Conservation (phyloP, 1,284 basidiomycete species). For the Taiwanofungus camphoratus region DNA sequence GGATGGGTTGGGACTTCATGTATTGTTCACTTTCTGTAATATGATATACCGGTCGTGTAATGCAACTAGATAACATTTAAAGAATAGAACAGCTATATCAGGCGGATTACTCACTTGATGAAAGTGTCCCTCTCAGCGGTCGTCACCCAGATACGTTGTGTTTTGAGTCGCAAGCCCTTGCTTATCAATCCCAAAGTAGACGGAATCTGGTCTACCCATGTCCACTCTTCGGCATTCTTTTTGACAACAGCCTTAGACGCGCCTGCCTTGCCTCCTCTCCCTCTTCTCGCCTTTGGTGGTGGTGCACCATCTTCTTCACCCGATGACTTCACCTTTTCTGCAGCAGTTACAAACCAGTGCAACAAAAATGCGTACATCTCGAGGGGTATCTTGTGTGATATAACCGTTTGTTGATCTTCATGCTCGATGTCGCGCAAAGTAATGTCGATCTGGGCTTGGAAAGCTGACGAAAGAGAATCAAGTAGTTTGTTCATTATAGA, state of each 20-base stretch:
- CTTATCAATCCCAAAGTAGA: slow-evolving; percentile 62
- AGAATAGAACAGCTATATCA: background rate
- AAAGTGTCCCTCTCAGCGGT: slow-evolving; percentile 81
- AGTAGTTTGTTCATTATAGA: slow-evolving; percentile 70
- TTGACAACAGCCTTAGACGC: slow-evolving; percentile 33
- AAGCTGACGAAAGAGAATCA: slow-evolving; percentile 70
- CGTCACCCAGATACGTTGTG: slow-evolving; percentile 83
- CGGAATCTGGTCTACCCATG: slow-evolving; percentile 78
- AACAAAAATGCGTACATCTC: slow-evolving; percentile 89
- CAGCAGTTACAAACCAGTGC: slow-evolving; percentile 77
- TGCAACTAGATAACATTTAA: slow-evolving; percentile 49
- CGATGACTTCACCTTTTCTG: slow-evolving; percentile 65
- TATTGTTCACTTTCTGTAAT: slow-evolving; percentile 84
- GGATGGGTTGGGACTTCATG: slow-evolving; percentile 78
- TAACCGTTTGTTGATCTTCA: slow-evolving; percentile 65
- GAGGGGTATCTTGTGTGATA: slow-evolving; percentile 66
- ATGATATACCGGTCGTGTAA: slow-evolving; percentile 83
- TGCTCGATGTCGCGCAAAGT: slow-evolving; percentile 61
- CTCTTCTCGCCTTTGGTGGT: slow-evolving; percentile 44
- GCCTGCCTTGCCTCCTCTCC: slow-evolving; percentile 56
- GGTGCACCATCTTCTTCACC: slow-evolving; percentile 48
- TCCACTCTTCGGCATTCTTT: slow-evolving; percentile 54
- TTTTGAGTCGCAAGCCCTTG: slow-evolving; percentile 70
- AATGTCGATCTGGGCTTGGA: slow-evolving; percentile 65
- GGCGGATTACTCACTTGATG: slow-evolving; percentile 52